These are phyloP conservation scores for Phialocephala sp. DNA, from an alignment of 2,329 filamentous ascomycete genomes.

Conservation along the genomic window DNA sequence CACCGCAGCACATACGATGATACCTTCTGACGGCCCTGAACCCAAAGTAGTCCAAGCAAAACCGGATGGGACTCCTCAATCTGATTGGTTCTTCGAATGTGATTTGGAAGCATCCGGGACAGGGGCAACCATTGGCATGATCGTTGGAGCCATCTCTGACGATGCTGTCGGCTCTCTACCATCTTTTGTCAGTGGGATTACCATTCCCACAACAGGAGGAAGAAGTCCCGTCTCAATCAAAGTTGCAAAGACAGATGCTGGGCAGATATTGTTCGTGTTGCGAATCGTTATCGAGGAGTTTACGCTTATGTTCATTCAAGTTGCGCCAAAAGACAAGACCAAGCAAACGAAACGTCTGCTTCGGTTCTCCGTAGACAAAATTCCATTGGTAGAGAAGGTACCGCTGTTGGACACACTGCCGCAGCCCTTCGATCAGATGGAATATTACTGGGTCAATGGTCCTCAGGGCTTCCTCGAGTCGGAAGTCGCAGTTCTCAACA, in stretches of 20 bases:
- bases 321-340: not conserved
- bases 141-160: conserved; percentile 7
- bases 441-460: not conserved
- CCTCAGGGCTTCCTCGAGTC: not conserved
- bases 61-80: not conserved
- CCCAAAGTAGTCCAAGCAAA: not conserved
- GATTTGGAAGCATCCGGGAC: conserved; percentile 6
- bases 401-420: not conserved
- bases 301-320: not conserved
- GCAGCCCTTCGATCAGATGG: not conserved
- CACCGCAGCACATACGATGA: conserved; percentile 4
- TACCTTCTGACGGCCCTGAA: not conserved
- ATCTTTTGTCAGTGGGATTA: conserved; percentile 10
- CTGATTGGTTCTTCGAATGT: conserved; percentile 4
- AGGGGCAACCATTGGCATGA: conserved; percentile 3
- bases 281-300: not conserved
- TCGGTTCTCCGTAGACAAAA: not conserved
- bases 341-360: not conserved
- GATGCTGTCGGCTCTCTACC: conserved; percentile 8
- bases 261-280: not conserved
- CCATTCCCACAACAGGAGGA: not conserved
- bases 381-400: not conserved
- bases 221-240: conserved; percentile 8
- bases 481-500: not conserved
- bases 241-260: not conserved